Percentiles rank a stretch among this genome's conserved stretches.
Evolutionary conservation across 1,284 basidiomycete species (phyloP).

Genomic region (Lentinus polychrous): DNA sequence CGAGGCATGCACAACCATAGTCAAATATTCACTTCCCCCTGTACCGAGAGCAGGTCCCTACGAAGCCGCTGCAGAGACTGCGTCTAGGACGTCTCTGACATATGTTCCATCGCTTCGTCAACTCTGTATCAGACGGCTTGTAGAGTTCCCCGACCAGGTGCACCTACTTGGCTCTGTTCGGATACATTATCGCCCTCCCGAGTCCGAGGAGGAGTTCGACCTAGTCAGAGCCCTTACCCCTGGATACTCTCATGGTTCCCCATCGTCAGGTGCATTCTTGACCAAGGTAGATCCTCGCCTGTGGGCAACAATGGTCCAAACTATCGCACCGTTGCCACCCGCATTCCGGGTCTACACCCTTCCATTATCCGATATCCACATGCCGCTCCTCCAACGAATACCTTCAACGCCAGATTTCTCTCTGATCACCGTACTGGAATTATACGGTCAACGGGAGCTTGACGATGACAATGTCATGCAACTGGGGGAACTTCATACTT

Average conservation of each 20-base stretch:
- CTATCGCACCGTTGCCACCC: slow-evolving; percentile 46
- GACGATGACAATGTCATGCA: slow-evolving; percentile 46
- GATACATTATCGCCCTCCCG: slow-evolving; percentile 23
- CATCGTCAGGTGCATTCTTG: slow-evolving; percentile 21
- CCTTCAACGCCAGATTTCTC: slow-evolving; percentile 47
- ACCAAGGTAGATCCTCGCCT: slow-evolving; percentile 43
- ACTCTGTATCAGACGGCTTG: slow-evolving; percentile 32
- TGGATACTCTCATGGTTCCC: slow-evolving; percentile 16
- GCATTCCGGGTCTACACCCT: slow-evolving; percentile 36
- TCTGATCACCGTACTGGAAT: slow-evolving; percentile 53
- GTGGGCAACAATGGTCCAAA: slow-evolving; percentile 55
- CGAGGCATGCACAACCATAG: slow-evolving; percentile 31
- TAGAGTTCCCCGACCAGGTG: slow-evolving; percentile 31
- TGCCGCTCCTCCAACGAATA: slow-evolving; percentile 53
- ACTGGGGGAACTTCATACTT: slow-evolving; percentile 42
- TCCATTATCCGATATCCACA: slow-evolving; percentile 44
- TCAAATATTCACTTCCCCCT: slow-evolving; percentile 24
- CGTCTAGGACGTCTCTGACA: slow-evolving; percentile 4
- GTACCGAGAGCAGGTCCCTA: slow-evolving; percentile 22
- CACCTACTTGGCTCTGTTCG: slow-evolving; percentile 23
- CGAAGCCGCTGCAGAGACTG: slow-evolving; percentile 7
- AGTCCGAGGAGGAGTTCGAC: slow-evolving; percentile 21
- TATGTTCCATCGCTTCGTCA: slow-evolving; percentile 34
- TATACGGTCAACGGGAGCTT: slow-evolving; percentile 44
- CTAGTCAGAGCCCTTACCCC: slow-evolving; percentile 31